These are phyloP conservation scores for Thoreauomyces humboldtii DNA, from an alignment of 192 early-diverging fungal genomes.

Conservation along the genomic window DNA sequence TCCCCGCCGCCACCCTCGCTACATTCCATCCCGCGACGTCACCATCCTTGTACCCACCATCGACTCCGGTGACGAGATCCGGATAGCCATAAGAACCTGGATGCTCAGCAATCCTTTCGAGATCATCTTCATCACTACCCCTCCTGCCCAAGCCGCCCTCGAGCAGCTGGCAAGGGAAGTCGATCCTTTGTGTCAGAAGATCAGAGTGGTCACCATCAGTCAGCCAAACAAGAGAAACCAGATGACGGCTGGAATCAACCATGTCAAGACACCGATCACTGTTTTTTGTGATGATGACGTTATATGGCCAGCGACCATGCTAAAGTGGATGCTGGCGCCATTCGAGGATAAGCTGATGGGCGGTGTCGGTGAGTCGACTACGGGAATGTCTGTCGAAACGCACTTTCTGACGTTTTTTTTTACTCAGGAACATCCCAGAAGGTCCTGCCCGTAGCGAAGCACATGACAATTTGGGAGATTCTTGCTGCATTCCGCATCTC, in stretches of 20 bases:
- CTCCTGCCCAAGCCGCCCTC: constrained; percentile 34
- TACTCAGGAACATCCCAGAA: constrained; percentile 55
- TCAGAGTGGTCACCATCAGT: constrained; percentile 24
- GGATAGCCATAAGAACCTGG: constrained; percentile 61
- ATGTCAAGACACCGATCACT: constrained; percentile 57
- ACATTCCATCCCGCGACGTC: constrained; percentile 56
- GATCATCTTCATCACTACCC: constrained; percentile 69
- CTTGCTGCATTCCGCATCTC: constrained; percentile 68
- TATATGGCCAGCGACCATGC: constrained; percentile 59
- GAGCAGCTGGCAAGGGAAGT: constrained; percentile 59
- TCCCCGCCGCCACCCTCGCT: constrained; percentile 47
- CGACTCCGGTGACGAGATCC: constrained; percentile 72
- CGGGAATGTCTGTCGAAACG: no score
- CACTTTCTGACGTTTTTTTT: no score
- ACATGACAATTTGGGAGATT: constrained; percentile 70
- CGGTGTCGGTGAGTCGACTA: constrained; percentile 50
- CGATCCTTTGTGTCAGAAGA: constrained; percentile 67
- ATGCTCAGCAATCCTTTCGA: constrained; percentile 61
- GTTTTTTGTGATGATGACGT: constrained; percentile 74
- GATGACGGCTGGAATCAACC: constrained; percentile 68
- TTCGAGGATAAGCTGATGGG: constrained; percentile 73
- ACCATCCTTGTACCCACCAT: constrained; percentile 76
- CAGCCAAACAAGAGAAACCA: constrained; percentile 39
- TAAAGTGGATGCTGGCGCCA: constrained; percentile 65
- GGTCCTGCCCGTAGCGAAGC: constrained; percentile 57